phyloP scores from a whole-genome alignment of 75 land plant species.

The Isoetes taiwanensis region DNA sequence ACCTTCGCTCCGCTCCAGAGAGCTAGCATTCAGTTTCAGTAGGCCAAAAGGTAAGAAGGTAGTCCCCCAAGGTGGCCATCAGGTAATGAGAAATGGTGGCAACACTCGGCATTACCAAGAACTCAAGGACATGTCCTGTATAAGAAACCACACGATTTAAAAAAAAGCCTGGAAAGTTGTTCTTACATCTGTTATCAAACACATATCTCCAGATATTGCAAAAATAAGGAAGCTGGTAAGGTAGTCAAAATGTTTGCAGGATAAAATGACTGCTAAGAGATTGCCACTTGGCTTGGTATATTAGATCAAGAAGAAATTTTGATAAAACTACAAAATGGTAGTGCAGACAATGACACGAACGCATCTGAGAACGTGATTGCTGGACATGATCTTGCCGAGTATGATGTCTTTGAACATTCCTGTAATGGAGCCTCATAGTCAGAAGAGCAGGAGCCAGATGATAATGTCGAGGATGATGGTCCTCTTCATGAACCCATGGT shows the following conservation, averaged over 20 bases:
- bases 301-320: constrained; percentile 58
- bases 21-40: too few relatives aligned
- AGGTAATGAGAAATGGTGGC: constrained; percentile 83
- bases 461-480: too few relatives aligned
- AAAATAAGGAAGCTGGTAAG: constrained; percentile 66
- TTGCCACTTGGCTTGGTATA: constrained; percentile 61
- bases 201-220: constrained; percentile 72
- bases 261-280: constrained; percentile 89
- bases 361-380: constrained; percentile 16
- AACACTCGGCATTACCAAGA: constrained; percentile 42
- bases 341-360: constrained; percentile 11
- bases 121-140: constrained; percentile 75
- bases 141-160: constrained; percentile 83
- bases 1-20: too few relatives aligned
- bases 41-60: too few relatives aligned
- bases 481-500: constrained; percentile 17
- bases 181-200: constrained; percentile 72
- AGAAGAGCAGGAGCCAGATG: too few relatives aligned
- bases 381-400: constrained; percentile 35
- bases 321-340: constrained; percentile 34
- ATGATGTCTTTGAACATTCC: constrained; percentile 54
- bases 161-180: constrained; percentile 86
- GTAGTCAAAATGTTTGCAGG: constrained; percentile 85
- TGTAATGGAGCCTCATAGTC: constrained; percentile 5
- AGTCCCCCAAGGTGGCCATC: constrained; percentile 82